A percentile compares a stretch with the other conserved stretches of the same genome.
Conservation (phyloP, 192 early-diverging fungal species). For the Podila epigama region DNA sequence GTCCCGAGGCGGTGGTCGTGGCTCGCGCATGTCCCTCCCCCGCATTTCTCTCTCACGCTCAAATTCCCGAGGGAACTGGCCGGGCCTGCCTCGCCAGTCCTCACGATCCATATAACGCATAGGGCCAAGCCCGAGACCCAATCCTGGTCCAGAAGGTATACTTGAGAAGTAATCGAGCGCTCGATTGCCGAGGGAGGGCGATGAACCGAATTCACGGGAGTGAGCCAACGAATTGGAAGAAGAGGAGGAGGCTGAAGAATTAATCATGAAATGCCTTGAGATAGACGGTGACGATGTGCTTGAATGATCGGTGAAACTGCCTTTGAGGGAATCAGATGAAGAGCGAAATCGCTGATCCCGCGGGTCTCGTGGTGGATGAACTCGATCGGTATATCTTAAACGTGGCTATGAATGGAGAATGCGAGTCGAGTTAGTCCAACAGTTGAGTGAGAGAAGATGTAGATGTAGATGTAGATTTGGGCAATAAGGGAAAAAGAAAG, state of each 20-base stretch:
- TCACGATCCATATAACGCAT: constrained; percentile 35
- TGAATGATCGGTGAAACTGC: constrained; percentile 12
- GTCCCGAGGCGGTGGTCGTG: no score
- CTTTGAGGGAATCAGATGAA: constrained; percentile 18
- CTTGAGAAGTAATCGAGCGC: constrained; percentile 24
- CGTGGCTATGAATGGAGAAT: constrained; percentile 19
- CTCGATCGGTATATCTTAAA: constrained; percentile 29
- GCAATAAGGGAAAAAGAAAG: not conserved
- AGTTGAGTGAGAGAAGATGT: no score
- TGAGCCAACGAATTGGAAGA: constrained; percentile 17
- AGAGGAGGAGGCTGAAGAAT: constrained; percentile 18
- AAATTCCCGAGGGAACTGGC: constrained; percentile 33
- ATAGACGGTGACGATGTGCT: constrained; percentile 13
- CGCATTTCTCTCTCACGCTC: constrained; percentile 34
- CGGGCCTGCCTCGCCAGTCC: constrained; percentile 22
- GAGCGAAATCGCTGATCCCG: constrained; percentile 35
- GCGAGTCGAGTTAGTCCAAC: no score
- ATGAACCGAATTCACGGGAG: constrained; percentile 30
- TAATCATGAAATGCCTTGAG: constrained; percentile 24
- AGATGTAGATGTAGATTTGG: no score
- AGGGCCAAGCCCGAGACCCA: constrained; percentile 31
- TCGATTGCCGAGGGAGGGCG: constrained; percentile 16
- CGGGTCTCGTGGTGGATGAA: constrained; percentile 12
- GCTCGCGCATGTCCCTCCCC: constrained; percentile 14
- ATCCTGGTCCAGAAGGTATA: constrained; percentile 8